These are phyloP conservation scores for Sordariomycetes sp. DNA, from an alignment of 2,329 filamentous ascomycete species.

Conservation along the genomic window DNA sequence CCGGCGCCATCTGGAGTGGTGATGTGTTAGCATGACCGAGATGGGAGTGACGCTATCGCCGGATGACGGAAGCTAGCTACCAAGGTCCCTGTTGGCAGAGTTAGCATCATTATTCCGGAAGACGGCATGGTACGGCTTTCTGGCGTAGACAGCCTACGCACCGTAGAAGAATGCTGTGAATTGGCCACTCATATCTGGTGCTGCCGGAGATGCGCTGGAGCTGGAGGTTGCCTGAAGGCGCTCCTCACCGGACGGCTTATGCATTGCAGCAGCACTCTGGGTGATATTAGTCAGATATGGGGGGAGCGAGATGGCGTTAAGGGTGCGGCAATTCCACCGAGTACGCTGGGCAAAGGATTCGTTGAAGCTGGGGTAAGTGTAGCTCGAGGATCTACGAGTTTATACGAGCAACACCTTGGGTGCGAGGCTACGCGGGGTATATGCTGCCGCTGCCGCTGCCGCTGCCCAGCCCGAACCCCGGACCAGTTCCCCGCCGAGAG, in stretches of 20 bases:
- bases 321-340: no score
- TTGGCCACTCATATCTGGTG: conserved; percentile 22
- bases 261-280: not conserved
- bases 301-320: no score
- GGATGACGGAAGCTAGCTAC: conserved; percentile 11
- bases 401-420: not conserved
- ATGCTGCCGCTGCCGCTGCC: no score
- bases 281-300: not conserved
- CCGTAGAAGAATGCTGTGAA: conserved; percentile 45
- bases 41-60: not conserved
- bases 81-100: conserved; percentile 17
- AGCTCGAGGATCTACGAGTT: not conserved
- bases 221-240: not conserved
- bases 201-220: not conserved
- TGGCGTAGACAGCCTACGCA: conserved; percentile 12
- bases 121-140: not conserved
- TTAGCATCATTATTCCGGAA: not conserved
- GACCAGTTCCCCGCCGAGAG: not conserved
- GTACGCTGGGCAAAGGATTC: no score
- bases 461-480: not conserved
- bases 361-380: no score
- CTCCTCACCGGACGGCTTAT: not conserved
- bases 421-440: not conserved
- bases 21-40: conserved; percentile 10
- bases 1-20: conserved; percentile 54